A percentile compares a stretch with the other conserved stretches of the same genome.
Evolutionary conservation across 129 eudicot genomes (phyloP).

Genomic region (Cynara cardunculus): DNA sequence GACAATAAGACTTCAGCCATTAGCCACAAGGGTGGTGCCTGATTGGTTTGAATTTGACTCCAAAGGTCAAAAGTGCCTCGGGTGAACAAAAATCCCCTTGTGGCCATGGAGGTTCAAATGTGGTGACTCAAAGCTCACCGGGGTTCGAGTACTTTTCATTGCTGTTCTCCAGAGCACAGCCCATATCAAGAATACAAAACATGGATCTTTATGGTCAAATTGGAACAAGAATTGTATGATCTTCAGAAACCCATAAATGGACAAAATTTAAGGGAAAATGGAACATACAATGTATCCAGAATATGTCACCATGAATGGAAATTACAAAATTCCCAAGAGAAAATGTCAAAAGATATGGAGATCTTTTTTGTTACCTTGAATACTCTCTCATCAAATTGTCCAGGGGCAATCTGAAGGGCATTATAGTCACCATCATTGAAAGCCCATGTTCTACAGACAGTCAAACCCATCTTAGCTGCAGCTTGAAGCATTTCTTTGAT

Average conservation of each 20-base stretch:
- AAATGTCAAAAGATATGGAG: no score
- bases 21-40: no score
- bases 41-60: no score
- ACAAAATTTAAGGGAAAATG: not conserved
- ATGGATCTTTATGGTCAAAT: not conserved
- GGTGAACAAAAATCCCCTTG: no score
- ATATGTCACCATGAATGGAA: not conserved
- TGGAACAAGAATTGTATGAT: not conserved
- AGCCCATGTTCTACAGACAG: conserved; percentile 83
- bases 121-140: no score
- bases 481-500: conserved; percentile 51
- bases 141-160: no score
- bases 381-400: conserved; percentile 17
- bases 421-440: conserved; percentile 76
- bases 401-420: conserved; percentile 76
- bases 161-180: no score
- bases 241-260: not conserved
- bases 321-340: not conserved
- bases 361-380: not conserved
- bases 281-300: not conserved
- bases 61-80: no score
- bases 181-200: no score
- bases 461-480: conserved; percentile 74
- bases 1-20: no score
- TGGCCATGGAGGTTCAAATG: no score